Evolutionary conservation across 106 monocot species (phyloP).

Genomic region (Acorus calamus): DNA sequence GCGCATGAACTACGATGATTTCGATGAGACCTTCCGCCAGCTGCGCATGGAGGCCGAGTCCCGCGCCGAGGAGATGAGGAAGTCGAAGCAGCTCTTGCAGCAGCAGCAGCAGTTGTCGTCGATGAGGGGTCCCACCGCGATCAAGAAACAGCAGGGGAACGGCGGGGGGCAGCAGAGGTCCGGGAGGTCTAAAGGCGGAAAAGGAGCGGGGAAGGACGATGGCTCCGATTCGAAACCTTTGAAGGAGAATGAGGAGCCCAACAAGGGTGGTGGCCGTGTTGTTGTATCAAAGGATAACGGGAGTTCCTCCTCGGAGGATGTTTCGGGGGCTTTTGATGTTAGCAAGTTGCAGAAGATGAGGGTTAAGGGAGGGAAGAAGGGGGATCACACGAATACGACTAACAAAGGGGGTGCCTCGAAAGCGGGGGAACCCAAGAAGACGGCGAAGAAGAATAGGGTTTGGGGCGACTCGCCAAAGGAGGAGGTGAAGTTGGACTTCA

Average conservation of each 20-base stretch:
- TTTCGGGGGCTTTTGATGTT: constrained; percentile 84
- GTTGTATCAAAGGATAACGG: constrained; percentile 54
- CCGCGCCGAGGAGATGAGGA: constrained; percentile 79
- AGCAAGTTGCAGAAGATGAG: constrained; percentile 78
- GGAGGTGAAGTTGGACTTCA: constrained; percentile 70
- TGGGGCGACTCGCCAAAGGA: constrained; percentile 57
- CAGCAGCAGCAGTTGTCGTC: neutral
- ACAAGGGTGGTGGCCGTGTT: constrained; percentile 6
- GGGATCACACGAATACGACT: constrained; percentile 9
- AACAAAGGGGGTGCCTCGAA: constrained; percentile 16
- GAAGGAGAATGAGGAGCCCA: constrained; percentile 7
- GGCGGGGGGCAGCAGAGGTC: constrained; percentile 10
- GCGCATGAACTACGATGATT: constrained; percentile 46
- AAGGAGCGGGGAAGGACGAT: constrained; percentile 42
- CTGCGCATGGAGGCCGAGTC: constrained; percentile 78
- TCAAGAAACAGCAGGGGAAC: constrained; percentile 31
- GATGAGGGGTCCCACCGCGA: constrained; percentile 3
- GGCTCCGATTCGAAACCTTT: constrained; percentile 17
- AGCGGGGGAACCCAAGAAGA: constrained; percentile 46
- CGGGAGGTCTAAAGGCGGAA: constrained; percentile 14
- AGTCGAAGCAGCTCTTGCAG: constrained; percentile 36
- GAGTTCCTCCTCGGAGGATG: constrained; percentile 10
- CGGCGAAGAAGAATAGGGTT: constrained; percentile 79
- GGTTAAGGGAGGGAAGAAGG: constrained; percentile 62
- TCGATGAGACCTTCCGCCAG: constrained; percentile 76